Evolutionary conservation across 2,329 filamentous ascomycete genomes (phyloP), one percentile per base, ranked within the genome.

Genomic region (Aspergillus piperis): DNA sequence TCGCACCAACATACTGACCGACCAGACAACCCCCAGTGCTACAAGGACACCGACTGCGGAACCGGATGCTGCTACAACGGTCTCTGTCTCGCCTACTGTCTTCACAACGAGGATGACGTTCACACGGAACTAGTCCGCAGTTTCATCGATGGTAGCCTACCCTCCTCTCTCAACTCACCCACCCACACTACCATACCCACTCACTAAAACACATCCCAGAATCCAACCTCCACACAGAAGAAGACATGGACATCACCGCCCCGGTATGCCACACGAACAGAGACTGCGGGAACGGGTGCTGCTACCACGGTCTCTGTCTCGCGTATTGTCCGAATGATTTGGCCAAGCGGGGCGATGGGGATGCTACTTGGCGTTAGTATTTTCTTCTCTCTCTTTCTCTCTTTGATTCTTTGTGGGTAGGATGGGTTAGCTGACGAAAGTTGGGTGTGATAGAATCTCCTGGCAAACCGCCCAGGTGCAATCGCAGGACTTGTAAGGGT

Each of bases 41-140:
- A 55, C 50, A 60, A 52, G 3, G 8, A 57, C 15, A 8, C 27
- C 47, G 61, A 62, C 3, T 62, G 61, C 21, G 42, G 42, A 1
- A 53, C 13, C 25, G 60, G 57, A 2, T 54, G 49, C 48, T 62
- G 60, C 19, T 57, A 57, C 32, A 36, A 38, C 13, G 57, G 60
- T 4, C 54, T 61, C 8, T 61, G 59, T 11, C 41, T 62, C 36
- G 52, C 57, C 3, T 38, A 58, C 23, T 39, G 21, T 21, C 21
- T 21, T 1, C 42, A n/a, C 21, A 21, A 47, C 0, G 10, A 21
- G 19, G 6, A 47, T 8, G 11, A 13, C 4, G 6, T 21, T 25
- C 21, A 21, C 8, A 47, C 42, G 6, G 42, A 47, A 6, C 42
- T 47, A 25, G 21, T 25, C 21, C 42, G 21, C 13, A 11, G 42